Evolutionary conservation across 2,329 filamentous ascomycete genomes (phyloP).

Genomic region (Xylariales sp.): DNA sequence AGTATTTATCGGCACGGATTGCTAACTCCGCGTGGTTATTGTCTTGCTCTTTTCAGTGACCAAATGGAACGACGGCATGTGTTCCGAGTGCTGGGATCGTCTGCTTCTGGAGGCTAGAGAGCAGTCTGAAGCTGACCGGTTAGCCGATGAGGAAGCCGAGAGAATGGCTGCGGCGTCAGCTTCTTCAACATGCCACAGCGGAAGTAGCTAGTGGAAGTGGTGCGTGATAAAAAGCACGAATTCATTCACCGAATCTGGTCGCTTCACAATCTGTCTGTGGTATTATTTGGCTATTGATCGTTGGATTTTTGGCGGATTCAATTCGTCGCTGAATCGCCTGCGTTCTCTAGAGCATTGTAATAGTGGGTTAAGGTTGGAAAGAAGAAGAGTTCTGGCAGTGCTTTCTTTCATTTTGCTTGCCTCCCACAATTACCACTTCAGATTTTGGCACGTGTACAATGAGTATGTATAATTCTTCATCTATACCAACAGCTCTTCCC

Average conservation of each 20-base stretch:
- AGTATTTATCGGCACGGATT: background rate
- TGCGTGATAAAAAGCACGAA: too few species aligned
- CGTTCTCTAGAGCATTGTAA: background rate
- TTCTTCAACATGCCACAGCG: constrained; percentile 2
- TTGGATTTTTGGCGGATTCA: too few species aligned
- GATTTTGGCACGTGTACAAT: too few species aligned
- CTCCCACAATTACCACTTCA: too few species aligned
- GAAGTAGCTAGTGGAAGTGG: too few species aligned
- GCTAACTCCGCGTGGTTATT: background rate
- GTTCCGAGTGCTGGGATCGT: constrained; percentile 27
- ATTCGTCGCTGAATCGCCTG: background rate
- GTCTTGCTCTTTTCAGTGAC: constrained; percentile 13
- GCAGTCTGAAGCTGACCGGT: constrained; percentile 15
- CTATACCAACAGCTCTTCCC: too few species aligned
- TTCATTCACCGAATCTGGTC: too few species aligned
- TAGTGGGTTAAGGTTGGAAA: background rate
- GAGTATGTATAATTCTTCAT: too few species aligned
- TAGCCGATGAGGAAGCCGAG: constrained; percentile 4
- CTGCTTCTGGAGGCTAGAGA: constrained; percentile 24
- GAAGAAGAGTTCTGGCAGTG: too few species aligned
- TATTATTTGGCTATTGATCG: too few species aligned
- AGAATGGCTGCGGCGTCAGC: constrained; percentile 7
- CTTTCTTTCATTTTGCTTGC: too few species aligned
- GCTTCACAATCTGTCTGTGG: too few species aligned
- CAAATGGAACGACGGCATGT: constrained; percentile 28